Percentiles rank a stretch among this genome's conserved stretches.
These are phyloP conservation scores for Houttuynia cordata DNA, from an alignment of 164 flowering plant species.

Conservation along the genomic window DNA sequence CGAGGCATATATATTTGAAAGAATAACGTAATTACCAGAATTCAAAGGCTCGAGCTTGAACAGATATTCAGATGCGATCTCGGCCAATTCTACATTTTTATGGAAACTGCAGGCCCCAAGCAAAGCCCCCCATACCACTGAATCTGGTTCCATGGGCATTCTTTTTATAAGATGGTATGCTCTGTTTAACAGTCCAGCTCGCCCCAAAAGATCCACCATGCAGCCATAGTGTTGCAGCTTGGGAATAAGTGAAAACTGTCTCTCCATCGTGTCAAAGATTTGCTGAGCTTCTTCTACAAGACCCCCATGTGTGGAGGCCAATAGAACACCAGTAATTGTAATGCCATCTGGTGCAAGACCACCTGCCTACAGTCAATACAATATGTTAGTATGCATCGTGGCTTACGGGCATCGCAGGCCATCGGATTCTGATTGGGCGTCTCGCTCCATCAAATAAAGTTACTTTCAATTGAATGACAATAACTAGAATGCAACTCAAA, in stretches of 20 bases:
- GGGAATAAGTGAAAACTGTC: constrained; percentile 28
- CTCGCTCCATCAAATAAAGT: no score
- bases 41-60: constrained; percentile 74
- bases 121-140: constrained; percentile 73
- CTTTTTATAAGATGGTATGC: constrained; percentile 46
- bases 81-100: constrained; percentile 53
- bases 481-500: no score
- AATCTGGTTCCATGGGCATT: constrained; percentile 82
- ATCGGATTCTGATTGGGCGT: no score
- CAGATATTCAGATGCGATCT: constrained; percentile 52
- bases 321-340: constrained; percentile 65
- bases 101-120: constrained; percentile 77
- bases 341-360: constrained; percentile 59
- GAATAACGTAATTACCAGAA: constrained; percentile 77
- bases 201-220: constrained; percentile 81
- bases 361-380: constrained; percentile 19
- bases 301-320: constrained; percentile 82
- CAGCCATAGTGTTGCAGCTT: constrained; percentile 78
- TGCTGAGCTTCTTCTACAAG: constrained; percentile 36
- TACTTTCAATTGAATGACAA: background rate
- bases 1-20: constrained; percentile 72
- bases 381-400: no score
- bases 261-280: constrained; percentile 45
- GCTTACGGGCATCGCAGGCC: no score
- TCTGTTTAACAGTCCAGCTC: constrained; percentile 52